Conservation (phyloP, 73 alveolate species). For the Breviolum minutum region DNA sequence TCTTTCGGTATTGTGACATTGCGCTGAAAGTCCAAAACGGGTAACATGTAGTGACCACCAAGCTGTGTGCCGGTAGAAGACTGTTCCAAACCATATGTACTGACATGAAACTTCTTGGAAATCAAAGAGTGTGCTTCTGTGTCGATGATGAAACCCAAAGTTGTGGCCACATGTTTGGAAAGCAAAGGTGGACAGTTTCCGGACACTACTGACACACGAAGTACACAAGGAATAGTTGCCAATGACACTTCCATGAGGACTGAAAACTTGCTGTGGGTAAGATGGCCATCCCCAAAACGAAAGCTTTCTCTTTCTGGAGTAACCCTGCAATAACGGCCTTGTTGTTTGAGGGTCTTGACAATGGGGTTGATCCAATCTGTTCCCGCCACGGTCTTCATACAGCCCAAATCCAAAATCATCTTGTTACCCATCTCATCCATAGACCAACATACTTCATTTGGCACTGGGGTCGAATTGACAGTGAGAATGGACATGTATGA, state of each 20-base stretch:
- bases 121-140: background rate
- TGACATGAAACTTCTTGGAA: background rate
- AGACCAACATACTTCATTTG: background rate
- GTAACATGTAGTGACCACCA: constrained; percentile 16
- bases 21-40: background rate
- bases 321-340: background rate
- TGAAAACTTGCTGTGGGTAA: background rate
- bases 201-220: constrained; percentile 1
- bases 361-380: background rate
- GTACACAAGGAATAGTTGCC: background rate
- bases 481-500: background rate
- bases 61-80: background rate
- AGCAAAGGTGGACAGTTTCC: constrained; percentile 39
- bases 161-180: background rate
- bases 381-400: constrained; percentile 59
- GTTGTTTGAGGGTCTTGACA: background rate
- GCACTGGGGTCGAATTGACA: too few species aligned
- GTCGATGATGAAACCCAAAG: background rate
- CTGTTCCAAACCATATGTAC: background rate
- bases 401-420: constrained; percentile 27
- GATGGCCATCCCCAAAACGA: constrained; percentile 59
- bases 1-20: background rate
- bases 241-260: background rate
- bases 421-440: background rate
- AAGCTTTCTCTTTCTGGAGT: background rate